Evolutionary conservation across 2,329 filamentous ascomycete species (phyloP), one percentile per base, ranked within the genome.

Genomic region (Coniochaeta sp.): DNA sequence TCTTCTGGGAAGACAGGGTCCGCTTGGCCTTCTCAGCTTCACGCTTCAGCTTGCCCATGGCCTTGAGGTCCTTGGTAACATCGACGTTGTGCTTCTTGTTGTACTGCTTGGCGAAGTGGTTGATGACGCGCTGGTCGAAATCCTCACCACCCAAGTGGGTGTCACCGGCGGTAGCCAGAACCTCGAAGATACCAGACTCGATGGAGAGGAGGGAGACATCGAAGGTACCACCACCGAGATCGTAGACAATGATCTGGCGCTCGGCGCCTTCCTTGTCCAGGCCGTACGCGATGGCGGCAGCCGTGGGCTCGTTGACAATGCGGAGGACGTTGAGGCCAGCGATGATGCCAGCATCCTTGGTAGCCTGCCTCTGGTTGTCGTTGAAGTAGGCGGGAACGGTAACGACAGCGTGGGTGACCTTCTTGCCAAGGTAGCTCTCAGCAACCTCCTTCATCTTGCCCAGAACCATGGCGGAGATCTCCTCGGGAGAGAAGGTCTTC

Each of bases 11-110:
- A 67, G 89, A 96, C 52, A 99, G 86, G 63, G 91, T 95, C 68
- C 94, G 89, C 88, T 99, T 99, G 76, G 94, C 94, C 85, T 96
- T 96, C 76, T 99, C 94, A 63, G 94, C 92, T 75, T 97, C 94
- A 65, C 94, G 91, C 89, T 97, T 97, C 64, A 99, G 84, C 80
- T 97, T 99, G 77, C 91, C 90, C 91, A 97, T 97, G 61, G 92
- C 87, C 88, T 96, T 96, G 60, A 86, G 76, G 68, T 97, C 91
- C 81, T 95, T 95, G 76, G 85, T 88, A 69, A 97, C 83, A 63
- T 99, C 91, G 61, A 95, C 90, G 63, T 74, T 76, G 80, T 96
- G 82, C 83, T 96, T 94, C 87, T 96, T 96, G 86, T 97, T 97
- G 85, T 95, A 97, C 64, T 82, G 79, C 87, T 97, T 96, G 79